Base-by-base conservation (phyloP, 352 stramenopile genomes). In the Phytophthora sojae region DNA sequence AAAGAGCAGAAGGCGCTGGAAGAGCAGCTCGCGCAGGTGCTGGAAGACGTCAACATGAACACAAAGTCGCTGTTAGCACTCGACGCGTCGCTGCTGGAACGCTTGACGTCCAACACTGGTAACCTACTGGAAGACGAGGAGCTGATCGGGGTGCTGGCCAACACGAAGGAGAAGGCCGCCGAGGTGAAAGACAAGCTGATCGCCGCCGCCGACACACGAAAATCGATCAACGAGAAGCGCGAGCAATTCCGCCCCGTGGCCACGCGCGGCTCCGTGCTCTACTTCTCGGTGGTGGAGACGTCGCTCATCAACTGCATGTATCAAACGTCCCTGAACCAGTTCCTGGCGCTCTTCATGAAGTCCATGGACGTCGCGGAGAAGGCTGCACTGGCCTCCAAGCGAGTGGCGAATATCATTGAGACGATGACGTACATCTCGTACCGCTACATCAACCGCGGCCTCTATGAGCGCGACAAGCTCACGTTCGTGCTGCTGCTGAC, bases 291-390 rank as follows among this genome's bases (percentile, higher is more conserved):
- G 64, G 97, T 99, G 25, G 97, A 99, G 77, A 98, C 98, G 63
- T 99, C 93, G 57, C 72, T 98, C 51, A 97, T 99, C 51, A 99
- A 99, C 78, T 98, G 96, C 66, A 99, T 99, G 97, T 99, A 99
- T 85, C 97, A 99, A 85, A 99, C 97, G 35, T 99, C 95, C 9
- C 77, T 99, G 42, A 97, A 96, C 64, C 97, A 99, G 83, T 99
- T 99, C 79, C 71, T 99, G 37, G 88, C 94, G 61, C 76, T 99
- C 23, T 99, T 99, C 71, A 99, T 99, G 91, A 94, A 96, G 52
- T 98, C 94, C 0, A 99, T 99, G 96, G 96, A 99, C 55, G 86
- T 98, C 35, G 95, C 97, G 3, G 96, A 99, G 73, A 99, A 99
- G 73, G 97, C 97, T 5, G 90, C 94, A n/a, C 68, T 99, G n/a